phyloP scores from a whole-genome alignment of 2,329 filamentous ascomycete species.

The Tolypocladium nubicola region DNA sequence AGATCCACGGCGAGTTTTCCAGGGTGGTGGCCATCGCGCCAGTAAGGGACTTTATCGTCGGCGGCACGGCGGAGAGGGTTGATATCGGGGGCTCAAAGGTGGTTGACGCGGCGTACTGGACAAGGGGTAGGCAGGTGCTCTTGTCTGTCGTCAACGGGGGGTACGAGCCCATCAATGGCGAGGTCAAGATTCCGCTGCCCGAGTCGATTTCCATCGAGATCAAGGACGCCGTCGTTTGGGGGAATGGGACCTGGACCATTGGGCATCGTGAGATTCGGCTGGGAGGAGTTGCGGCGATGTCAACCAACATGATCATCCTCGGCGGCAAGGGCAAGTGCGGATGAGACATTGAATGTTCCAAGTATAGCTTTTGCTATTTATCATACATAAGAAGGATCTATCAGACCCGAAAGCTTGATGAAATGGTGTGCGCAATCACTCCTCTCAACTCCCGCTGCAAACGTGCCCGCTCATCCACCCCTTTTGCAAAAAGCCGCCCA shows the following conservation, averaged over 20 bases:
- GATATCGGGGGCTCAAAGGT: slow-evolving; percentile 1
- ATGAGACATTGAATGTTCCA: not conserved
- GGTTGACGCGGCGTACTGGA: slow-evolving; percentile 14
- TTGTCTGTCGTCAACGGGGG: slow-evolving; percentile 13
- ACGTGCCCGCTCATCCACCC: not conserved
- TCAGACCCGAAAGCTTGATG: not conserved
- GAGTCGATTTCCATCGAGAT: slow-evolving; percentile 2
- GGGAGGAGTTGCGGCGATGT: slow-evolving; percentile 8
- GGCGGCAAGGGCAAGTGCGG: not conserved
- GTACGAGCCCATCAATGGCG: slow-evolving; percentile 6
- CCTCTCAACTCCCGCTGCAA: not conserved
- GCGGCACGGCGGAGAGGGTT: slow-evolving; percentile 12
- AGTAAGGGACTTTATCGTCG: slow-evolving; percentile 28
- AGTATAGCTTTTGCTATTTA: not conserved
- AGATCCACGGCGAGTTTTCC: slow-evolving; percentile 27
- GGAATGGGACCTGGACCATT: slow-evolving; percentile 9
- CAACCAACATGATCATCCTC: slow-evolving; percentile 13
- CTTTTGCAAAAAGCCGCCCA: no score
- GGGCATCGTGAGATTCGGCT: slow-evolving; percentile 3
- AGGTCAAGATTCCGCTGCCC: slow-evolving; percentile 8
- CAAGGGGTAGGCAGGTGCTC: slow-evolving; percentile 7
- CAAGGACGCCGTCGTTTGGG: slow-evolving; percentile 8
- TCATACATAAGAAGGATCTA: not conserved
- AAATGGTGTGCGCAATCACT: not conserved
- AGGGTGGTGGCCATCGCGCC: slow-evolving; percentile 23